phyloP scores from a whole-genome alignment of 1,139 yeast genomes.

The Candida gigantensis region DNA sequence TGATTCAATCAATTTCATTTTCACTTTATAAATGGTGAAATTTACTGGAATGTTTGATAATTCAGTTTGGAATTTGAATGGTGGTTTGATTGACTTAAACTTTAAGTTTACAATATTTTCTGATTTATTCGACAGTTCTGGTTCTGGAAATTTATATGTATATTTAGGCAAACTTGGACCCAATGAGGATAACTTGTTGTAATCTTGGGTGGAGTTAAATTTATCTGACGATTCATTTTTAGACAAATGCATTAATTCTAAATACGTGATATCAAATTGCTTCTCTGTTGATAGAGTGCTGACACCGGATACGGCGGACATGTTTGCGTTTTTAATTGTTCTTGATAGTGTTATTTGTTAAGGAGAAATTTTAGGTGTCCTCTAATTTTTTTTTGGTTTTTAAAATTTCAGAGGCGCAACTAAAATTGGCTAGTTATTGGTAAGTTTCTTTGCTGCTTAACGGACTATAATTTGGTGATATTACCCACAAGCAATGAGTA shows the following conservation, averaged over 20 bases:
- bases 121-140: constrained; percentile 2
- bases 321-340: too few relatives aligned
- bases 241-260: constrained; percentile 34
- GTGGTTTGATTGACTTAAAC: constrained; percentile 48
- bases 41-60: constrained; percentile 25
- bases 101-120: constrained; percentile 20
- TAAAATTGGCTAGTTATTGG: neutral
- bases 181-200: constrained; percentile 32
- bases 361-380: too few relatives aligned
- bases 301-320: constrained; percentile 10
- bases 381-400: too few relatives aligned
- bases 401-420: too few relatives aligned
- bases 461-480: too few relatives aligned
- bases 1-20: constrained; percentile 30
- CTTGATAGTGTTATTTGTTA: too few relatives aligned
- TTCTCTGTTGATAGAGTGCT: constrained; percentile 15
- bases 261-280: constrained; percentile 35
- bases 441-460: neutral
- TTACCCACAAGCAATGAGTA: constrained; percentile 28
- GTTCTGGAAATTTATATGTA: constrained; percentile 30
- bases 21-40: constrained; percentile 36
- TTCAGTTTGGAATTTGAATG: constrained; percentile 37
- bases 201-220: constrained; percentile 36
- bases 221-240: constrained; percentile 23
- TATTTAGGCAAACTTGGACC: constrained; percentile 45